Evolutionary conservation across 495 filamentous ascomycete genomes (phyloP).

Genomic region (Acidomyces sp.): DNA sequence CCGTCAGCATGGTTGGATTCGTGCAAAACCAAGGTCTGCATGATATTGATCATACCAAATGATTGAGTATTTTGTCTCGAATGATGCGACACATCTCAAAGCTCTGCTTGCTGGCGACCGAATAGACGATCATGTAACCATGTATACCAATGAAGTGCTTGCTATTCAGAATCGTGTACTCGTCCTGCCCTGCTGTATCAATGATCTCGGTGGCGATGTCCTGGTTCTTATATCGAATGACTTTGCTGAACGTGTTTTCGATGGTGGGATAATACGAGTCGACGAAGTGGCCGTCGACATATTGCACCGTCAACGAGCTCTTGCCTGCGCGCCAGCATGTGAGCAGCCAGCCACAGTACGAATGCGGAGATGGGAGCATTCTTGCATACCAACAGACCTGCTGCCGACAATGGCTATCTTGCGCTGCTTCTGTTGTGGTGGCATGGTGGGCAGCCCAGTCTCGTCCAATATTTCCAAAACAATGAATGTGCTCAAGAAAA

Average conservation of each 20-base stretch:
- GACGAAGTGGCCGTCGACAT: slow-evolving; percentile 95
- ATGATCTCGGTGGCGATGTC: slow-evolving; percentile 96
- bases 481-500: too few species aligned
- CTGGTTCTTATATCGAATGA: slow-evolving; percentile 81
- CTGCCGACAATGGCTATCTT: slow-evolving; percentile 98
- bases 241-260: slow-evolving; percentile 94
- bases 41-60: slow-evolving; percentile 62
- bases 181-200: slow-evolving; percentile 97
- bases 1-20: too few species aligned
- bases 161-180: slow-evolving; percentile 94
- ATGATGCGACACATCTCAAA: slow-evolving; percentile 96
- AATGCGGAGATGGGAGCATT: neutral
- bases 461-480: too few species aligned
- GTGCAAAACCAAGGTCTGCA: too few species aligned
- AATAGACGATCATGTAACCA: slow-evolving; percentile 97
- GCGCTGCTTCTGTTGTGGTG: slow-evolving; percentile 76
- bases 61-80: slow-evolving; percentile 92
- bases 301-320: slow-evolving; percentile 93
- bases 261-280: slow-evolving; percentile 99
- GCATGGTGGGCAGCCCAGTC: slow-evolving; percentile 43
- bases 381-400: slow-evolving; percentile 76
- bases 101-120: slow-evolving; percentile 77
- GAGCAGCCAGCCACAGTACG: neutral
- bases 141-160: slow-evolving; percentile 99
- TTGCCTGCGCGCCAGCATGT: slow-evolving; percentile 50